Base-by-base conservation (phyloP, 495 filamentous ascomycete species). In the Cenococcum geophilum region DNA sequence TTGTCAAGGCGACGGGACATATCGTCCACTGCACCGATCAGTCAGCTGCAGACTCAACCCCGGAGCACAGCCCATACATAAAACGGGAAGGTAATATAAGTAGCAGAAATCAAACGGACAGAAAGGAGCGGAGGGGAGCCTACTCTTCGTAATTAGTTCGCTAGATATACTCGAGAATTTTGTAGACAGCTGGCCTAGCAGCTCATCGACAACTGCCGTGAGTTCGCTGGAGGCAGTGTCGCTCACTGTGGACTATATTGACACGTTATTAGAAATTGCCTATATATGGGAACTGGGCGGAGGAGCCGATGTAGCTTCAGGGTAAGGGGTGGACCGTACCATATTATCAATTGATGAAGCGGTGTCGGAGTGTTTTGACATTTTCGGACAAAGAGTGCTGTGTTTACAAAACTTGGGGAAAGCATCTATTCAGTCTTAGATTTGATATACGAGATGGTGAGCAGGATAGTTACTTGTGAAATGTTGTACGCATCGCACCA, bases 1-100 rank as follows among this genome's bases (percentile, higher is more conserved):
- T 86, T 89, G 71, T 97, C 92, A 4, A 97, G 75, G 18, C 92
- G 86, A 61, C 86, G 80, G 12, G 89, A 86, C 92, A 97, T 97
- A 58, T 96, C 93, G 68, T 97, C 92, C 85, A 97, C 91, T 96
- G 63, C 12, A 43, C 34, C 9, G 16, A 6, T 32, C 6, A 32
- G 27, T 6, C 6, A 32, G 27, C 27, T 32, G 27, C 27, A 32
- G 27, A 32, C 27, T 6, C 27, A 32, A 32, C 27, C 27, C 6
- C 6, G 6, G 6, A 32, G 27, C 27, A 32, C 2, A 32, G 6
- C 3, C 27, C 6, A 32, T 32, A 3, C 27, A 6, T 32, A 32
- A 55, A 27, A 40, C 27, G 42, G 27, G 1, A 48, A n/a, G 58
- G 23, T 36, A 50, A 53, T 23, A 35, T 25, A 16, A 37, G 27